Conservation (phyloP, 2,329 filamentous ascomycete genomes). For the Colletotrichum higginsianum region DNA sequence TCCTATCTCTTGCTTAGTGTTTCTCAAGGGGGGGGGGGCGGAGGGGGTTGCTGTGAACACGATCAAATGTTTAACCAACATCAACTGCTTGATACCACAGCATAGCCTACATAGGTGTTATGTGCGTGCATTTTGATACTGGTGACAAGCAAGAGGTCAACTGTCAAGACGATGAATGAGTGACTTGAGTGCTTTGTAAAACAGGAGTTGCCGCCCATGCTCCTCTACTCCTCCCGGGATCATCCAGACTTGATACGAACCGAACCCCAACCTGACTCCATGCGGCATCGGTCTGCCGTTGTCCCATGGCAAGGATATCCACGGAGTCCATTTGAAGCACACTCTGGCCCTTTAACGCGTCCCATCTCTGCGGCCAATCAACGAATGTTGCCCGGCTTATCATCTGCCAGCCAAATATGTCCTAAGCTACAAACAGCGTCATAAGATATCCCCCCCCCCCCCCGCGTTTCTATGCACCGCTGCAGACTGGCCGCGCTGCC, state of each 20-base stretch:
- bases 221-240: too few species aligned
- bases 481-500: slow-evolving; percentile 14
- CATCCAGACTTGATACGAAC: not conserved
- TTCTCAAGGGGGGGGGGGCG: too few species aligned
- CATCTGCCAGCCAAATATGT: slow-evolving; percentile 12
- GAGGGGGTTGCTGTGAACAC: too few species aligned
- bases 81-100: too few species aligned
- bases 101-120: too few species aligned
- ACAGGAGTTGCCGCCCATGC: too few species aligned
- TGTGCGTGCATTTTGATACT: too few species aligned
- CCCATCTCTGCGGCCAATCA: slow-evolving; percentile 19
- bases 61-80: too few species aligned
- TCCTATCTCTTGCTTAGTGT: not conserved
- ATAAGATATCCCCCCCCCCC: slow-evolving; percentile 29
- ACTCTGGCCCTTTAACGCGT: not conserved
- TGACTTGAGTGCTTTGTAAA: not conserved
- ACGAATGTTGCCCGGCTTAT: slow-evolving; percentile 17
- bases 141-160: too few species aligned
- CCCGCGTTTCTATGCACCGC: slow-evolving; percentile 29
- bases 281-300: slow-evolving; percentile 9
- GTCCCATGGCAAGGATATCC: slow-evolving; percentile 29
- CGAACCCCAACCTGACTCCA: not conserved
- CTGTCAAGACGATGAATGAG: not conserved
- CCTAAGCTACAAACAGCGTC: slow-evolving; percentile 25
- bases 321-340: slow-evolving; percentile 7